Conservation (phyloP, 768 basidiomycete genomes). For the Leccinum olivaceopallidum region DNA sequence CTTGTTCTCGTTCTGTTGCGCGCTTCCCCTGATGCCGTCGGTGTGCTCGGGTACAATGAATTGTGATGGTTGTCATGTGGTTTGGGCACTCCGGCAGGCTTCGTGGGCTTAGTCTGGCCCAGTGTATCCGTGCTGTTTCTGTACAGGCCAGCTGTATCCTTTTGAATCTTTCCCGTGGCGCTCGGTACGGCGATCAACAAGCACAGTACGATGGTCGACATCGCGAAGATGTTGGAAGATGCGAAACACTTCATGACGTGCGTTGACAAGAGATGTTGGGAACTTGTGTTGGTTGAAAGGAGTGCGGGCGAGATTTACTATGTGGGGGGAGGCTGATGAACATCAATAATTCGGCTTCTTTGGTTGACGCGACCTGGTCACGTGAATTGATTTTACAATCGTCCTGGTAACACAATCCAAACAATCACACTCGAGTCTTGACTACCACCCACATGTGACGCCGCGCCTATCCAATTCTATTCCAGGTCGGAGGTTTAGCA, state of each 20-base stretch:
- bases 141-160: slow-evolving; percentile 1
- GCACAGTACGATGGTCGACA: slow-evolving; percentile 12
- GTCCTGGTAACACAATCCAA: too few species aligned
- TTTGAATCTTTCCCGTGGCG: slow-evolving; percentile 4
- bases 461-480: slow-evolving; percentile 19
- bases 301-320: neutral
- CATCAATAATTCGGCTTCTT: neutral
- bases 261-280: neutral
- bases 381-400: slow-evolving; percentile 20
- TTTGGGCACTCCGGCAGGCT: neutral
- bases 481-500: neutral
- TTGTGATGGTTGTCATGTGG: slow-evolving; percentile 2
- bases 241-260: slow-evolving; percentile 12
- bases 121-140: slow-evolving; percentile 2
- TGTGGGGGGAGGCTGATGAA: neutral
- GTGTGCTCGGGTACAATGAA: slow-evolving; percentile 3
- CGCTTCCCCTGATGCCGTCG: neutral
- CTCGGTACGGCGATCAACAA: slow-evolving; percentile 9
- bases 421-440: too few species aligned
- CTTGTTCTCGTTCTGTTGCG: slow-evolving; percentile 3
- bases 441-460: too few species aligned
- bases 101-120: neutral
- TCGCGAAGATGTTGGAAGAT: slow-evolving; percentile 12
- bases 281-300: slow-evolving; percentile 17
- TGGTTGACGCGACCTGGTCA: slow-evolving; percentile 17